Evolutionary conservation across 2,329 filamentous ascomycete genomes (phyloP).

Genomic region (Zymoseptoria crescenta): DNA sequence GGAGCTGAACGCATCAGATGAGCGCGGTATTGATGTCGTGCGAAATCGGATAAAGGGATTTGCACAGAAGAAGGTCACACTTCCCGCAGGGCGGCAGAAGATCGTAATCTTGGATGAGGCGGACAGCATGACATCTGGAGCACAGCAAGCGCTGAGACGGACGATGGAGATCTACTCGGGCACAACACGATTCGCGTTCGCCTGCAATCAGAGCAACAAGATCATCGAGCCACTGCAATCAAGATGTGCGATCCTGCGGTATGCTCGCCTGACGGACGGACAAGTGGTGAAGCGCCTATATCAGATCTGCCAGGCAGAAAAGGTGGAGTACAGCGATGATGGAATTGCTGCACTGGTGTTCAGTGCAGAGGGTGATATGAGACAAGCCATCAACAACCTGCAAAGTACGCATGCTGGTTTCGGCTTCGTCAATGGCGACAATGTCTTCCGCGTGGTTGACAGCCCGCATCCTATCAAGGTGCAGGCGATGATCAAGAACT

Average conservation of each 20-base stretch:
- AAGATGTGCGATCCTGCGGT: slow-evolving; percentile 89
- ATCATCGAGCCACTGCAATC: slow-evolving; percentile 99
- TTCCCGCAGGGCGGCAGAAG: slow-evolving; percentile 86
- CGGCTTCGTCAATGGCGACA: slow-evolving; percentile 93
- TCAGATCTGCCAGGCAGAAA: slow-evolving; percentile 88
- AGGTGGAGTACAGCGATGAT: slow-evolving; percentile 84
- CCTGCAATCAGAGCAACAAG: slow-evolving; percentile 98
- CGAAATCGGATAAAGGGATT: slow-evolving; percentile 97
- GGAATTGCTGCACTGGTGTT: slow-evolving; percentile 94
- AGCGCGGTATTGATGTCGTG: slow-evolving; percentile 94
- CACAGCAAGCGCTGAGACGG: slow-evolving; percentile 85
- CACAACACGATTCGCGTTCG: slow-evolving; percentile 94
- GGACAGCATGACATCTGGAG: slow-evolving; percentile 92
- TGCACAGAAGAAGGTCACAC: slow-evolving; percentile 96
- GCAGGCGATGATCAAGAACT: slow-evolving; percentile 96
- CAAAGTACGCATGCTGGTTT: slow-evolving; percentile 91
- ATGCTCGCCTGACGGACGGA: slow-evolving; percentile 81
- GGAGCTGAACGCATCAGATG: slow-evolving; percentile 92
- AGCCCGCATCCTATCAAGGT: slow-evolving; percentile 96
- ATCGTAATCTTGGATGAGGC: slow-evolving; percentile 96
- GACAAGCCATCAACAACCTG: slow-evolving; percentile 96
- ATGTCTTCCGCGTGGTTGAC: slow-evolving; percentile 96
- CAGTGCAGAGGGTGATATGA: slow-evolving; percentile 96
- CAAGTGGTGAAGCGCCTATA: slow-evolving; percentile 85
- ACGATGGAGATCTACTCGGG: slow-evolving; percentile 99